Evolutionary conservation across 495 filamentous ascomycete species (phyloP), one percentile per base, ranked within the genome.

Genomic region (Lophium mytilinum): DNA sequence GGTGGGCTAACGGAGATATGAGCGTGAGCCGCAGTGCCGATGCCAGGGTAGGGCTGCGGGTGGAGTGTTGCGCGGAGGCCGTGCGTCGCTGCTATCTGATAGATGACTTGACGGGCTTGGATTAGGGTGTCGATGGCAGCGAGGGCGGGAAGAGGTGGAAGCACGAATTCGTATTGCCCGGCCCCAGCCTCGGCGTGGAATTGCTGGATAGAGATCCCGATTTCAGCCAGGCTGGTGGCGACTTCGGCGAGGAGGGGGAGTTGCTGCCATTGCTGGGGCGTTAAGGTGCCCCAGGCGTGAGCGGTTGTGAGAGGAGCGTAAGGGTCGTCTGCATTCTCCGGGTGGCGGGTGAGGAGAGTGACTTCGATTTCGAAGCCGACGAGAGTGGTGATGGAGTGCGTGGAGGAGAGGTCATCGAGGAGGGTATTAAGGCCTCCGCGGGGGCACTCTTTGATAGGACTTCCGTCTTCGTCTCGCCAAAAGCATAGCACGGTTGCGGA

Each of bases 301-400:
- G 75, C 77, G 8, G 67, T 55, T 39, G 63, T 56, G n/a, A 66
- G 56, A 12, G 54, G 67, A 33, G 54, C 60, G 53, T 63, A 66
- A 50, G 52, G 74, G 7, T 73, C 45, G 59, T 69, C 42, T 53
- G 60, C 35, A 19, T 57, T 35, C 4, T 58, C 56, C 61, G 69
- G 2, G 18, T 56, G 54, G 36, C 70, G 66, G 9, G 63, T 68
- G 50, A 93, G 67, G 56, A 94, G 84, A 6, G 89, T 75, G 17
- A 96, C 82, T 68, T 95, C 90, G 36, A 91, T 82, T 69, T 95
- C 90, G 62, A 91, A 92, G 4, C 90, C 90, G 30, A 88, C 66
- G 1, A 85, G 72, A 37, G 90, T 79, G 24, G 78, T 64, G 36
- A 80, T 71, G 9, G 71, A 65, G 14, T 68, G 66, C 7, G 73